Base-by-base conservation (phyloP, 169 alveolate genomes). In the Neospora caninum region DNA sequence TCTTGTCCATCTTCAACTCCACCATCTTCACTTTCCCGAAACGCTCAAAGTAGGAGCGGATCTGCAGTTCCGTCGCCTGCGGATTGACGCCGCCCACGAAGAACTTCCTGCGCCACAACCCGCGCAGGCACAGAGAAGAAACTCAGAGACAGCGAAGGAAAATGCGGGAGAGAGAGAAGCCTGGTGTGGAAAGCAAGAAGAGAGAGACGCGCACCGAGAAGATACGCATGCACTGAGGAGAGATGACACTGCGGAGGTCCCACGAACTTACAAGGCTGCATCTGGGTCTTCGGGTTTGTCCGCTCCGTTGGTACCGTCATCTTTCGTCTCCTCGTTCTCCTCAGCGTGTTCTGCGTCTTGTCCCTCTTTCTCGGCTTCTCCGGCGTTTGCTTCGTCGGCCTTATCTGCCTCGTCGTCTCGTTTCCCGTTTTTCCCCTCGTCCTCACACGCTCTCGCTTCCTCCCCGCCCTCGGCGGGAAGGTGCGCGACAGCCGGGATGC, bases 51-150 rank as follows among this genome's bases (percentile, higher is more conserved):
- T 82, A 82, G 67, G 89, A 82, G 38, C 89, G 89, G 31, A 82
- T 82, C 67, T 82, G 89, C 89, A 82, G 64, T 67, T 82, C 89
- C 1, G 89, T 82, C 89, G 89, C 89, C 67, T 82, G 89, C 64
- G 89, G 89, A 36, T 41, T 29, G 7, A 82, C 67, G 0, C 89
- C 89, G 4, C 89, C 89, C 41, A 82, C 89, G 89, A 82, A 82
- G 64, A 82, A 82, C 89, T 82, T 82, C 89, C 89, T 82, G 89
- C 53, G 67, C 53, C 4, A 31, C 9, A 34, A 49, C 4, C 58
- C 58, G 13, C 58, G 58, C 58, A 49, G 58, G 58, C 13, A 4
- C 13, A 4, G 13, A 49, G 13, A 49, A 13, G 22, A 13, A 49
- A 7, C 58, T 13, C 4, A 49, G 22, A 7, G 58, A 49, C 4